Evolutionary conservation across 257 asterid species (phyloP), one percentile per base, ranked within the genome.

Genomic region (Buddleja alternifolia): DNA sequence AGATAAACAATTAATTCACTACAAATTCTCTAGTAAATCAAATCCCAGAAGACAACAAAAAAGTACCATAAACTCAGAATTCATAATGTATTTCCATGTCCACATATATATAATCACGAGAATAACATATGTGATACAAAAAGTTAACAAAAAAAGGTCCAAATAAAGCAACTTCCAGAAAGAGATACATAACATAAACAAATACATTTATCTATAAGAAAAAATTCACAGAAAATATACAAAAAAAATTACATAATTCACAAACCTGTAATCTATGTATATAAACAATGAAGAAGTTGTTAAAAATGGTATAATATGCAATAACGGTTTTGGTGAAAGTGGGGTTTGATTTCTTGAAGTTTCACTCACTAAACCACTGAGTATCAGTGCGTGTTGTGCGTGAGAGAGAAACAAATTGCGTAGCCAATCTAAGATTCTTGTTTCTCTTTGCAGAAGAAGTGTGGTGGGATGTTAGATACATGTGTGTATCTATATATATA

Each of bases 321-420:
- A 8, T 51, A 73, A 73, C 73, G 58, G 60, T 59, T 71, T 70
- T 63, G 47, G 73, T 66, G 74, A 70, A 53, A 71, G 53, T 34
- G 60, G 39, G 46, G 6, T 52, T 3, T n/a, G 51, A 60, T 57
- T 32, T 57, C 67, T 56, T 42, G 66, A 41, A 62, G 10, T n/a
- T 23, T 65, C 21, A 41, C 64, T 42, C 50, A 23, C 52, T 60
- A 11, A 37, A 44, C 15, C 56, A 62, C 67, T n/a, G 44, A n/a
- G n/a, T 58, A 55, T 16, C 39, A 62, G 76, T 41, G 63, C 10
- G 19, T 48, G 69, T 39, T 47, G 16, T 52, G 72, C 44, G 67
- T 14, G 39, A 45, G 62, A 47, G 60, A 37, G 12, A 10, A n/a
- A 59, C 11, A 59, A 7, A 59, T 29, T 29, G 34, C 5, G 34